Evolutionary conservation across 1,139 yeast genomes (phyloP).

Genomic region (Lodderomyces jiufengensis): DNA sequence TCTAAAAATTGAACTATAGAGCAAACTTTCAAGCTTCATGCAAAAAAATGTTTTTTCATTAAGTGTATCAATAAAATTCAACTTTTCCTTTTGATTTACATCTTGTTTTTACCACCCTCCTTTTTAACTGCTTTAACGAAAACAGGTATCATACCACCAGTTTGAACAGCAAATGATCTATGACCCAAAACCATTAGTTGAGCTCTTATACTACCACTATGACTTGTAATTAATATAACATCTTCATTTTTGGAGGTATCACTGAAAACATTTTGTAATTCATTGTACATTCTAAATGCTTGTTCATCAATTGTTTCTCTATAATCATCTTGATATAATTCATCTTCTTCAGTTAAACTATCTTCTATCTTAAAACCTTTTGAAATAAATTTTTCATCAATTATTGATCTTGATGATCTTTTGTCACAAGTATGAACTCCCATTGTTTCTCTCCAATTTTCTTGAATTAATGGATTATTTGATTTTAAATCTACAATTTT

Average conservation of each 20-base stretch:
- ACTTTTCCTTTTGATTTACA: too few relatives aligned
- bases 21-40: too few relatives aligned
- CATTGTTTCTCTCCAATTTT: constrained; percentile 40
- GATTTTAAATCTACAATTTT: constrained; percentile 25
- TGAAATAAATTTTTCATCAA: constrained; percentile 28
- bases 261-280: constrained; percentile 34
- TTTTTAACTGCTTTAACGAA: constrained; percentile 33
- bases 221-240: constrained; percentile 32
- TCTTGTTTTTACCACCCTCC: too few relatives aligned
- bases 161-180: constrained; percentile 39
- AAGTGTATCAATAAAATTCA: too few relatives aligned
- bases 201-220: constrained; percentile 40
- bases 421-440: constrained; percentile 47
- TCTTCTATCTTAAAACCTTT: constrained; percentile 34
- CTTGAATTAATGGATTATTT: constrained; percentile 33
- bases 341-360: constrained; percentile 40
- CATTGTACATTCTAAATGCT: constrained; percentile 33
- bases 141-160: constrained; percentile 46
- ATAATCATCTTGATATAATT: constrained; percentile 34
- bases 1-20: too few relatives aligned
- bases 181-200: constrained; percentile 41
- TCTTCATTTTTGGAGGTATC: constrained; percentile 14
- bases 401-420: constrained; percentile 31
- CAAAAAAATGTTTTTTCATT: too few relatives aligned
- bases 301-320: constrained; percentile 42